Evolutionary conservation across 108 stramenopile species (phyloP).

Genomic region (Fistulifera solaris): DNA sequence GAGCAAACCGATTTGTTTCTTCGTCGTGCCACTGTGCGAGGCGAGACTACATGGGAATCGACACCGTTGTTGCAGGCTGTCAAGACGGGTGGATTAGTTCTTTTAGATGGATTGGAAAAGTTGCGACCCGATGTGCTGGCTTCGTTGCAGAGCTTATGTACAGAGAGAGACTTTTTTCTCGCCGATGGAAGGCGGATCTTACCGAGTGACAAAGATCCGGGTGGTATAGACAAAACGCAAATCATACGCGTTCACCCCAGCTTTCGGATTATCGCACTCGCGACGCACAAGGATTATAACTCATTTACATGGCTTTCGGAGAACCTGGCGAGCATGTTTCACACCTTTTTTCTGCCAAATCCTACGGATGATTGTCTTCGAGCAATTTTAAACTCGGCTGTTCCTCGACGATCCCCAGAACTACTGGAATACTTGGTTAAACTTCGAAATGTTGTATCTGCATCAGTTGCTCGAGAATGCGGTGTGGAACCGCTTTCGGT

Average conservation of each 20-base stretch:
- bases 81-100: conserved; percentile 30
- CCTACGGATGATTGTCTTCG: conserved; percentile 15
- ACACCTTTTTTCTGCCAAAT: conserved; percentile 11
- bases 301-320: conserved; percentile 11
- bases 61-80: conserved; percentile 68
- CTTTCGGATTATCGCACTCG: conserved; percentile 7
- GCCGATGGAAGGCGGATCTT: conserved; percentile 12
- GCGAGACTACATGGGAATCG: conserved; percentile 70
- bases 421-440: conserved; percentile 10
- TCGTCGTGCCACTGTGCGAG: conserved; percentile 48
- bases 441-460: conserved; percentile 9
- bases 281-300: conserved; percentile 1
- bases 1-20: conserved; percentile 81
- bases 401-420: conserved; percentile 2
- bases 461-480: conserved; percentile 19
- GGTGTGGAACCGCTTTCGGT: conserved; percentile 21
- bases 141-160: conserved; percentile 23
- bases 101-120: conserved; percentile 83
- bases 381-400: conserved; percentile 12
- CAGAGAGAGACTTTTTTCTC: conserved; percentile 28
- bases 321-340: conserved; percentile 21
- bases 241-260: conserved; percentile 8
- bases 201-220: conserved; percentile 39
- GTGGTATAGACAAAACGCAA: neutral
- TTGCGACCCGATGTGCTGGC: conserved; percentile 51